Conservation (phyloP, 805 yeast genomes). For the Teunomyces atbi region DNA sequence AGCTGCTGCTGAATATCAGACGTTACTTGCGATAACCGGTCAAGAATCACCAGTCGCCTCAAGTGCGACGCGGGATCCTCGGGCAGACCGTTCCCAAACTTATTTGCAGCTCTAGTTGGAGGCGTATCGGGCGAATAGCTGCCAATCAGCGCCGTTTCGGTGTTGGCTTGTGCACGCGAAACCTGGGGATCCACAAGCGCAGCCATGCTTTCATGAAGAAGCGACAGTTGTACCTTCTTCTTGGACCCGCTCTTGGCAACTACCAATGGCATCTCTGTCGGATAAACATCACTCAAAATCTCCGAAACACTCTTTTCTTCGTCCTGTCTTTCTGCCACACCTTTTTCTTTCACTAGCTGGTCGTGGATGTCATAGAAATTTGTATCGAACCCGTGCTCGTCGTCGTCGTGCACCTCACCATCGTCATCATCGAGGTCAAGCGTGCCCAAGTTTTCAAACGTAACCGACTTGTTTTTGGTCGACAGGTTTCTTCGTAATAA, state of each 20-base stretch:
- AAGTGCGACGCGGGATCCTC: constrained; percentile 12
- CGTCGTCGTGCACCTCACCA: background rate
- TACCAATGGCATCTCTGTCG: constrained; percentile 33
- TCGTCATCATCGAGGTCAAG: constrained; percentile 20
- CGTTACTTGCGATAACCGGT: constrained; percentile 38
- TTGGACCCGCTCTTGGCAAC: constrained; percentile 24
- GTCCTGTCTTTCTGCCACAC: constrained; percentile 10
- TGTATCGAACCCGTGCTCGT: background rate
- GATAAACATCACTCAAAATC: constrained; percentile 40
- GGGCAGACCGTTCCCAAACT: constrained; percentile 1
- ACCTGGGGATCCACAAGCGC: background rate
- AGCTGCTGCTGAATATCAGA: constrained; percentile 34
- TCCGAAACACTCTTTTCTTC: constrained; percentile 39
- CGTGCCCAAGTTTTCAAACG: constrained; percentile 37
- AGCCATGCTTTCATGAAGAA: background rate
- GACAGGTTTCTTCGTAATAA: constrained; percentile 5
- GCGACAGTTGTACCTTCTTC: constrained; percentile 7
- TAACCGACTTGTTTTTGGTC: constrained; percentile 31
- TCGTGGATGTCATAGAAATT: constrained; percentile 21
- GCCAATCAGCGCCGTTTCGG: constrained; percentile 32
- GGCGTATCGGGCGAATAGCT: constrained; percentile 40
- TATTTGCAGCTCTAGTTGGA: constrained; percentile 12
- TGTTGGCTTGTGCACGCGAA: background rate
- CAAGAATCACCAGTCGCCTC: constrained; percentile 37
- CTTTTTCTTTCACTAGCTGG: constrained; percentile 11